These are phyloP conservation scores for Magnusiomyces sp. DNA, from an alignment of 1,139 yeast genomes.

Conservation along the genomic window DNA sequence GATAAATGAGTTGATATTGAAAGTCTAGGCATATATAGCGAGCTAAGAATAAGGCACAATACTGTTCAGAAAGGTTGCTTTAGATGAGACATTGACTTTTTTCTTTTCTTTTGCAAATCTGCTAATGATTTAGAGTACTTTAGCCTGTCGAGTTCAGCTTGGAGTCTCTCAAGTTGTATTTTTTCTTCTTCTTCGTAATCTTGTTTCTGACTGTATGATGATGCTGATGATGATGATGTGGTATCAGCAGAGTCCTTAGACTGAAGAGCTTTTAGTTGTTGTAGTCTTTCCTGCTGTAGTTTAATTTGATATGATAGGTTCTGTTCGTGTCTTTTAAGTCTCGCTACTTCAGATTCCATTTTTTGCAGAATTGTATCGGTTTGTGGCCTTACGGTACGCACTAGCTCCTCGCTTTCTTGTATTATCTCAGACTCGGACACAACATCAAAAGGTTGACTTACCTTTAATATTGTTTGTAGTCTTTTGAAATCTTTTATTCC, in stretches of 20 bases:
- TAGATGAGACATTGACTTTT: conserved; percentile 12
- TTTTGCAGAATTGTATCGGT: conserved; percentile 19
- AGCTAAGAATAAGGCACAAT: no score
- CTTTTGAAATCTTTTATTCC: conserved; percentile 8
- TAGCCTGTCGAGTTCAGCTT: conserved; percentile 33
- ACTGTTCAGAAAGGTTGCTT: neutral
- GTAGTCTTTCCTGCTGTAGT: conserved; percentile 7
- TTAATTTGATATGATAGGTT: neutral
- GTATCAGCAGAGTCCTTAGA: conserved; percentile 4
- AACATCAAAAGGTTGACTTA: conserved; percentile 24
- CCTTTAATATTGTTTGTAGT: conserved; percentile 2
- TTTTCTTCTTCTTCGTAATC: conserved; percentile 31
- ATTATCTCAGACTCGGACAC: conserved; percentile 25
- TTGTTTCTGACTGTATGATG: conserved; percentile 15
- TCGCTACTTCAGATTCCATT: conserved; percentile 20
- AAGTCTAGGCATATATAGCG: no score
- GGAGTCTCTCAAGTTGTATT: conserved; percentile 32
- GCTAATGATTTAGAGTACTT: conserved; percentile 29
- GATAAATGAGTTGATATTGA: no score
- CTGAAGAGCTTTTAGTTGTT: conserved; percentile 7
- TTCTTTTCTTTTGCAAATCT: conserved; percentile 26
- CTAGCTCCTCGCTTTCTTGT: conserved; percentile 22
- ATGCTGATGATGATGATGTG: neutral
- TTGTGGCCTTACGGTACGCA: conserved; percentile 26
- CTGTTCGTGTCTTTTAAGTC: conserved; percentile 7